Evolutionary conservation across 306 rosid genomes (phyloP), one percentile per base, ranked within the genome.

Genomic region (Casuarina equisetifolia): DNA sequence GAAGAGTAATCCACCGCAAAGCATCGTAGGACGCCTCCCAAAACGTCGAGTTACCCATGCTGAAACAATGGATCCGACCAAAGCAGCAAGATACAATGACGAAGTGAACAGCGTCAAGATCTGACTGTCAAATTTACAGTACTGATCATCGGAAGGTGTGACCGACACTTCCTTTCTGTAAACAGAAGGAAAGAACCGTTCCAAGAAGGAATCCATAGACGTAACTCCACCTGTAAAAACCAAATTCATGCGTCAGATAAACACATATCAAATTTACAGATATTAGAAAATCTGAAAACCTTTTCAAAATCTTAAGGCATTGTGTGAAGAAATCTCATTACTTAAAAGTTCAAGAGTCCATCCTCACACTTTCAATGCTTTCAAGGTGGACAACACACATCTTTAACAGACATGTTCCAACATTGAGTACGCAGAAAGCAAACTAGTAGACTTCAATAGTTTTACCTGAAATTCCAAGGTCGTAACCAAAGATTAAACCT

Each of bases 401-500:
- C 32, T 25, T 25, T 25, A 25, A 25, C 32, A 25, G 32, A 25
- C 32, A 25, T 25, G 1, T 25, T 25, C 32, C 1, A 25, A 25
- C 32, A 25, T 25, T 25, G 32, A 25, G 32, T 25, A 25, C 1
- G 32, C 32, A 25, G 32, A 25, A 25, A 25, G 1, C 32, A 25
- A 25, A 25, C 32, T 0, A 25, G 32, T 25, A 25, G 55, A 17
- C 12, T 12, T 40, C 16, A n/a, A 72, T 48, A 45, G 11, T 59
- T 6, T 35, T 79, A 93, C 98, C 97, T 61, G 98, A 93, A 75
- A 91, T 84, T 5, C 98, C 97, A 35, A 90, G 91, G 77, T 93
- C 97, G 54, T 93, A 93, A 16, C 97, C 98, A 55, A 91, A 93
- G 39, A 93, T 93, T 49, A 93, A 7, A 9, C 97, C 98, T 1